Evolutionary conservation across 2,329 filamentous ascomycete species (phyloP), one percentile per base, ranked within the genome.

Genomic region (Alternaria ethzedia): DNA sequence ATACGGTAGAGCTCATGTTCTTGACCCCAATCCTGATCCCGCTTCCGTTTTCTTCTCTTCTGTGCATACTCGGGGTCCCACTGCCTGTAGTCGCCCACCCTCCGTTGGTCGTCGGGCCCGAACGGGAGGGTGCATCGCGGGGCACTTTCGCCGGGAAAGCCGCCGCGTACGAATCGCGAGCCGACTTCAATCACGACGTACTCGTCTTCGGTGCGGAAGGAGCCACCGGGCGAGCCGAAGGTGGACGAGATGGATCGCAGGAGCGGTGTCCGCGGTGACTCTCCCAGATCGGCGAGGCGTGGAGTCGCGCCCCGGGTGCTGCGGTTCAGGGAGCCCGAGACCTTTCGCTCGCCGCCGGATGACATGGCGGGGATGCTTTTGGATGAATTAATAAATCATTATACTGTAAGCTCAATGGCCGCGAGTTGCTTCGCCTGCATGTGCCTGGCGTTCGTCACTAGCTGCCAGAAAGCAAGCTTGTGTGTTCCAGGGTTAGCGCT

Each of bases 151-250:
- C 94, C 94, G 6, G 94, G 92, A 76, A 97, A 96, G 0, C 96
- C 96, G 10, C 91, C 90, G 47, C 91, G 89, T 25, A 98, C 79
- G 79, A 89, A 91, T 21, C 95, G 88, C 10, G 92, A 87, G 1
- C 94, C 94, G 36, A 98, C 79, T 78, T 98, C 94, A 55, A 97
- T 84, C 45, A 99, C 86, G 7, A 90, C 85, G 70, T 97, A 96
- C 74, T 99, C 96, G 72, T 97, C 94, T 61, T 88, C 85, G 52
- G 77, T 75, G 20, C 88, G 87, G 66, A 86, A 88, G 23, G 83
- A 83, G 30, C 83, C 83, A 49, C 85, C 83, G 3, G 88, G 86
- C 6, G 88, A 89, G 28, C 86, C 86, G 68, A 85, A 87, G 55
- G 85, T 83, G 20, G 85, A 85, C 68, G 73, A 90, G 83, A 73